A percentile compares a stretch with the other conserved stretches of the same genome.
phyloP scores from a whole-genome alignment of 1,139 yeast species.

The Arxiozyma heterogenica region DNA sequence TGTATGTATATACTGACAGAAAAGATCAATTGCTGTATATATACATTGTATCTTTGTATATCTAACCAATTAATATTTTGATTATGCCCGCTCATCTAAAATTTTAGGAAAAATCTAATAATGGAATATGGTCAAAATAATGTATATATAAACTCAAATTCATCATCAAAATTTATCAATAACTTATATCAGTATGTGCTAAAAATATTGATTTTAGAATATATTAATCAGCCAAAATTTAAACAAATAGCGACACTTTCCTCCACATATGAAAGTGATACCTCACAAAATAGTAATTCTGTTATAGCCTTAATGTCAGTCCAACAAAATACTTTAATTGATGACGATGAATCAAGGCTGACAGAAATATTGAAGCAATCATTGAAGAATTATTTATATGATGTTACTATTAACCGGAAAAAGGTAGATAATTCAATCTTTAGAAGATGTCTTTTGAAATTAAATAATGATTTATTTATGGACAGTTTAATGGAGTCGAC shows the following conservation, averaged over 20 bases:
- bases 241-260: conserved; percentile 15
- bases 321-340: neutral
- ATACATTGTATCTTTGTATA: neutral
- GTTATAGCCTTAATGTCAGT: neutral
- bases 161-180: too few species aligned
- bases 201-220: conserved; percentile 45
- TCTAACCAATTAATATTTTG: neutral
- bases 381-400: conserved; percentile 42
- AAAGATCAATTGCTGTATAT: neutral
- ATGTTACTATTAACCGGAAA: conserved; percentile 41
- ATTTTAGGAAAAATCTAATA: too few species aligned
- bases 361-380: conserved; percentile 36
- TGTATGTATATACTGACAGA: too few species aligned
- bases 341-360: neutral
- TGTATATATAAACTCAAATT: neutral
- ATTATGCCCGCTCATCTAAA: neutral
- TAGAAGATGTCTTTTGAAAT: conserved; percentile 44
- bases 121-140: neutral
- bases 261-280: neutral
- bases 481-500: conserved; percentile 37
- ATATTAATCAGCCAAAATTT: conserved; percentile 52
- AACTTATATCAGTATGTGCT: conserved; percentile 18
- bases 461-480: conserved; percentile 50
- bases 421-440: conserved; percentile 28
- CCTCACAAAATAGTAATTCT: neutral